These are phyloP conservation scores for Xylaria digitata DNA, from an alignment of 2,329 filamentous ascomycete species.

Conservation along the genomic window DNA sequence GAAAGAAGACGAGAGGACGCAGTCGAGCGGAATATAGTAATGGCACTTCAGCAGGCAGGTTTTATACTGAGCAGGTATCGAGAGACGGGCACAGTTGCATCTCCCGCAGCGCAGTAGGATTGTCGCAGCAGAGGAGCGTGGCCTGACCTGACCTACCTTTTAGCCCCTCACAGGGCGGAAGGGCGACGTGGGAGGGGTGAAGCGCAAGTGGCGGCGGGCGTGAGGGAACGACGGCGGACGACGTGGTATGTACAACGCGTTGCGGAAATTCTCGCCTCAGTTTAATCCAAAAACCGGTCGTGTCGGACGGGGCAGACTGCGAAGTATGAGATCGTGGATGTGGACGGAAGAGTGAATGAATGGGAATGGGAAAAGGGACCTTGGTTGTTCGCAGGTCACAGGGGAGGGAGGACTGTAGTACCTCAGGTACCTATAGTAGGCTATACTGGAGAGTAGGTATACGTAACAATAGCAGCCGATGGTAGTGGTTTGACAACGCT, in stretches of 20 bases:
- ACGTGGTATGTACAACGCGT: conserved; percentile 8
- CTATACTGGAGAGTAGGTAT: not conserved
- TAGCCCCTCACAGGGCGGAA: conserved; percentile 43
- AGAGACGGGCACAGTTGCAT: conserved; percentile 33
- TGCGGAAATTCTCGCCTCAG: not conserved
- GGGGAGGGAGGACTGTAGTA: conserved; percentile 19
- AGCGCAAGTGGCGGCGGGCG: conserved; percentile 16
- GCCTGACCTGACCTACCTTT: conserved; percentile 32
- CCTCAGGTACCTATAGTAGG: conserved; percentile 5
- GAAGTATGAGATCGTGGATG: conserved; percentile 24
- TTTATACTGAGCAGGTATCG: conserved; percentile 15
- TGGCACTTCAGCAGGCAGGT: conserved; percentile 5
- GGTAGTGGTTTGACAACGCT: not conserved
- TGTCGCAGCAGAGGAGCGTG: conserved; percentile 28
- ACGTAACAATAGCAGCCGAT: conserved; percentile 1
- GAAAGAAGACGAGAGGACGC: conserved; percentile 18
- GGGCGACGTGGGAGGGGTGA: conserved; percentile 31
- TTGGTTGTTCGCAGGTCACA: conserved; percentile 22
- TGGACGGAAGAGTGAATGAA: conserved; percentile 18
- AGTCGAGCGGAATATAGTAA: conserved; percentile 15
- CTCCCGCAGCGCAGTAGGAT: conserved; percentile 27
- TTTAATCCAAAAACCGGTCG: conserved; percentile 26
- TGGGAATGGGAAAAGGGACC: conserved; percentile 18
- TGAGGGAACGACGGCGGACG: conserved; percentile 14
- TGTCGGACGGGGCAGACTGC: conserved; percentile 11